Evolutionary conservation across 352 stramenopile species (phyloP), one percentile per base, ranked within the genome.

Genomic region (Globisporangium heterothallicum): DNA sequence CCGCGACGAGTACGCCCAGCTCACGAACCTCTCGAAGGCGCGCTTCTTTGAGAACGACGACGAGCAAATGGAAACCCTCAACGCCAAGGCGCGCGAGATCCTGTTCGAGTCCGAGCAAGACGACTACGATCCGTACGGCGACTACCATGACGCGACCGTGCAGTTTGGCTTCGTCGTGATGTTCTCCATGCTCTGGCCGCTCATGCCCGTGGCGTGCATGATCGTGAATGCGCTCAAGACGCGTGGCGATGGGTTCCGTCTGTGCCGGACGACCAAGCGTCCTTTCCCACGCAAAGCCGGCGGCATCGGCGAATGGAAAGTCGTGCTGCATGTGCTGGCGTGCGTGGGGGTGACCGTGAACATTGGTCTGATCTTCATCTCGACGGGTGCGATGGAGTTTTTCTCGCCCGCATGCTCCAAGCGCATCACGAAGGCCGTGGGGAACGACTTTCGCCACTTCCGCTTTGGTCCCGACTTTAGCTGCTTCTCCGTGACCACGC

Each of bases 131-230:
- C 78, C 81, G 48, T 90, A 90, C 56, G 70, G 82, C 47, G 81
- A 92, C 48, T 92, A 90, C 44, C 81, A 92, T 46, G 69, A 86
- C 35, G 72, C 81, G 51, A 92, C 66, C 2, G 81, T 92, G 12
- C 81, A 92, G 59, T 92, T 87, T 56, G 81, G 81, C 38, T 92
- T 92, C 47, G 78, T 90, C 14, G 78, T 90, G 55, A 92, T 92
- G 81, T 92, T 92, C 49, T 90, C 78, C 24, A 92, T 84, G 68
- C 61, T 92, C 24, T 92, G 81, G 81, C 81, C 81, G 25, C 68
- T 78, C 14, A 92, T 92, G 81, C 81, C 81, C 25, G 65, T 75
- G 24, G 77, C 66, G 13, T 92, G 81, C 30, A 84, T 92, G 61
- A 41, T 86, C 29, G 69, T 92, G 21, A 92, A 92, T 42, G 77